Base-by-base conservation (phyloP, 129 eudicot genomes). In the Arctium minus region DNA sequence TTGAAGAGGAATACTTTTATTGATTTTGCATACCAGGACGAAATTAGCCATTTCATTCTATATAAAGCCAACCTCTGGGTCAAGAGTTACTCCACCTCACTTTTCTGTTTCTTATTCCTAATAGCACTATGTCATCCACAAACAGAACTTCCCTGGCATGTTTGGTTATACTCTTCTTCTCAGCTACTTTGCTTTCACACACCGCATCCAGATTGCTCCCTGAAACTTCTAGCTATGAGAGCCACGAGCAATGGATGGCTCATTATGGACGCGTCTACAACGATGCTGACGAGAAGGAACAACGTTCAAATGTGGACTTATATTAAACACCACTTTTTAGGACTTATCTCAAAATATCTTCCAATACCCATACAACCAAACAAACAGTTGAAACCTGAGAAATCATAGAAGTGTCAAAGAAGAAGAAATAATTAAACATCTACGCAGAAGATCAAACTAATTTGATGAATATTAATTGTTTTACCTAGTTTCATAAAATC, bases 181-280 rank as follows among this genome's bases (percentile, higher is more conserved):
- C 68, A 6, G 70, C 73, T 33, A 40, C 56, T 64, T 70, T 77
- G 67, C 64, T 75, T 76, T 77, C 86, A 48, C 2, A 39, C 0
- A 76, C 79, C 3, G 64, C 75, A 39, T 74, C 83, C 42, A 70
- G 86, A 3, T 15, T 81, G n/a, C 73, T 84, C 75, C 64, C 73
- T 5, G 83, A 84, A 80, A 68, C 79, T 0, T 72, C 86, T 39
- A 17, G n/a, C 8, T 10, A 22, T 9, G 78, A 56, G 56, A 78
- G 74, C 32, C 86, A 84, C 18, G 86, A 78, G 75, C 83, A 53
- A 13, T 85, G 87, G 84, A 85, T 85, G 84, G 60, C 87, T 46
- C 87, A n/a, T 15, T 79, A 85, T 67, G 81, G 87, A 12, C 84
- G 84, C 2, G 81, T 85, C 12, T 79, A 79, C 40, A 79, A 79